These are phyloP conservation scores for Curvularia sp. DNA, from an alignment of 2,329 filamentous ascomycete species.

Conservation along the genomic window DNA sequence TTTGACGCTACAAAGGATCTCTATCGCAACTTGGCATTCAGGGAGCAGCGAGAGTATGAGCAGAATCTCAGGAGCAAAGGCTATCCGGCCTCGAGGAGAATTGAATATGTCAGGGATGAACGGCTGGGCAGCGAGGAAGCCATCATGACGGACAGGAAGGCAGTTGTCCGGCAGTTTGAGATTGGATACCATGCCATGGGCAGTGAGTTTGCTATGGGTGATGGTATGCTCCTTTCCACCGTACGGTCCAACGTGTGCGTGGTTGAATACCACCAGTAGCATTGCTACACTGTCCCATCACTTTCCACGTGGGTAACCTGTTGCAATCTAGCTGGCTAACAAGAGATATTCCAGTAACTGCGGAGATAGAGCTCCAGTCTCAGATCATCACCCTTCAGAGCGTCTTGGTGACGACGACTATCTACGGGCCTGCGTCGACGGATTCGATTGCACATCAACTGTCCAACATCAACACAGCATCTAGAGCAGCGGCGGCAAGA, in stretches of 20 bases:
- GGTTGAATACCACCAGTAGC: background rate
- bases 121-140: constrained; percentile 34
- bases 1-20: constrained; percentile 47
- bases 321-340: constrained; percentile 3
- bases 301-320: background rate
- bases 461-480: constrained; percentile 39
- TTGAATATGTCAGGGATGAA: constrained; percentile 40
- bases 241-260: background rate
- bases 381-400: constrained; percentile 48
- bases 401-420: constrained; percentile 41
- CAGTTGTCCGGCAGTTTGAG: constrained; percentile 41
- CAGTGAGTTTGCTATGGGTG: constrained; percentile 40
- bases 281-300: background rate
- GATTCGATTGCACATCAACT: constrained; percentile 45
- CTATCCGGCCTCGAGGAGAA: constrained; percentile 36
- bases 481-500: constrained; percentile 36
- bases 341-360: constrained; percentile 29
- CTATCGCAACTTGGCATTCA: constrained; percentile 38
- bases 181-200: constrained; percentile 41
- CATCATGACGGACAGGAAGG: constrained; percentile 43
- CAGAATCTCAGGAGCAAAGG: constrained; percentile 37
- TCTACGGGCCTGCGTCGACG: constrained; percentile 45
- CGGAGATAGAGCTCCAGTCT: constrained; percentile 43
- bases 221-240: constrained; percentile 33
- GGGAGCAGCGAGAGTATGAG: constrained; percentile 46